These are phyloP conservation scores for Exophiala sp. DNA, from an alignment of 2,329 filamentous ascomycete species.

Conservation along the genomic window DNA sequence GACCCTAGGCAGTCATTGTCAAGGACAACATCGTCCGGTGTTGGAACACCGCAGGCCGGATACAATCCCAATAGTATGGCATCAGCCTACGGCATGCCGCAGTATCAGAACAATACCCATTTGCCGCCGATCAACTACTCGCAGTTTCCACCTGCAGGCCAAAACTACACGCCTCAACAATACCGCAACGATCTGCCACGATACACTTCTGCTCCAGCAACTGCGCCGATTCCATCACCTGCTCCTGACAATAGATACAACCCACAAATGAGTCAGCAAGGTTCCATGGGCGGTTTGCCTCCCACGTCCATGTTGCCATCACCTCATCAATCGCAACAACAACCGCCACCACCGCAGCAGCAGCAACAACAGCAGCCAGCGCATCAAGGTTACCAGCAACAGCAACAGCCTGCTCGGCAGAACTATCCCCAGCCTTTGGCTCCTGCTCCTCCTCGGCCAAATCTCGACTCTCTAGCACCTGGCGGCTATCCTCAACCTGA, in stretches of 20 bases:
- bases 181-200: conserved; percentile 27
- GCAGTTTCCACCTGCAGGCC: conserved; percentile 39
- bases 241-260: conserved; percentile 28
- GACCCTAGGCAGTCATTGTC: conserved; percentile 30
- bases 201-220: conserved; percentile 41
- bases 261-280: conserved; percentile 39
- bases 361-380: conserved; percentile 41
- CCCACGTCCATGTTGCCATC: conserved; percentile 43
- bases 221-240: conserved; percentile 32
- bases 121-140: conserved; percentile 47
- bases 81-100: conserved; percentile 39
- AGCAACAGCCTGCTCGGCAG: conserved; percentile 58
- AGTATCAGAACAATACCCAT: conserved; percentile 46
- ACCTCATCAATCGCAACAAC: conserved; percentile 39
- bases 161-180: conserved; percentile 28
- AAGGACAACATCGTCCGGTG: conserved; percentile 39
- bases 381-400: conserved; percentile 38
- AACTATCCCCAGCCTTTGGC: conserved; percentile 74
- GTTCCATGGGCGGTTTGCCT: conserved; percentile 40
- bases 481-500: conserved; percentile 49
- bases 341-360: conserved; percentile 37
- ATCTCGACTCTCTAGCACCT: conserved; percentile 69
- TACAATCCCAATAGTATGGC: conserved; percentile 40
- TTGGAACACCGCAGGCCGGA: conserved; percentile 39
- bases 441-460: conserved; percentile 59